A percentile compares a stretch with the other conserved stretches of the same genome.
Evolutionary conservation across 2,329 filamentous ascomycete genomes (phyloP).

Genomic region (Apiospora hydei): DNA sequence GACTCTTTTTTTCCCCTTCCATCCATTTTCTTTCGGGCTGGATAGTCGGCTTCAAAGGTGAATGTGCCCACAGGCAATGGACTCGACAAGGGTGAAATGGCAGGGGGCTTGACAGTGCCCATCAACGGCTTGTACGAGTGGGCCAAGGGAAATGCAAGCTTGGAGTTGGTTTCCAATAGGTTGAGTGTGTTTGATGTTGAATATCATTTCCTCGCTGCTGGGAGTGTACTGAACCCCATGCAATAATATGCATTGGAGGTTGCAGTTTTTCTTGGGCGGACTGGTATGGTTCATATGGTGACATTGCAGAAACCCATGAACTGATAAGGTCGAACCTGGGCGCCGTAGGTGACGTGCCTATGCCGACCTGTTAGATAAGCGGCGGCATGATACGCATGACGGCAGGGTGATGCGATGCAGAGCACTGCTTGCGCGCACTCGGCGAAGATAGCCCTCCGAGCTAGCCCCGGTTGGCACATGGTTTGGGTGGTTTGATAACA

Average conservation of each 20-base stretch:
- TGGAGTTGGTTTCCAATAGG: neutral
- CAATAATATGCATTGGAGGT: neutral
- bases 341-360: neutral
- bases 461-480: slow-evolving; percentile 12
- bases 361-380: neutral
- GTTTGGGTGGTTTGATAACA: slow-evolving; percentile 1
- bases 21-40: neutral
- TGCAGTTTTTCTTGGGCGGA: neutral
- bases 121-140: neutral
- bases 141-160: neutral
- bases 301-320: slow-evolving; percentile 13
- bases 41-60: neutral
- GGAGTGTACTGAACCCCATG: neutral
- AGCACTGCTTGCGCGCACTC: neutral
- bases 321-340: slow-evolving; percentile 13
- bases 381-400: slow-evolving; percentile 4
- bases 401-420: neutral
- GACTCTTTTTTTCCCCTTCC: neutral
- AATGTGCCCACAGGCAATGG: neutral
- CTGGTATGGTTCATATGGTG: slow-evolving; percentile 6
- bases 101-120: neutral
- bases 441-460: neutral
- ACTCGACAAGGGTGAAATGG: neutral
- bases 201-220: neutral
- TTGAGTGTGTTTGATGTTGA: neutral